Base-by-base conservation (phyloP, 192 early-diverging fungal genomes). In the Backusella tarrabulga region DNA sequence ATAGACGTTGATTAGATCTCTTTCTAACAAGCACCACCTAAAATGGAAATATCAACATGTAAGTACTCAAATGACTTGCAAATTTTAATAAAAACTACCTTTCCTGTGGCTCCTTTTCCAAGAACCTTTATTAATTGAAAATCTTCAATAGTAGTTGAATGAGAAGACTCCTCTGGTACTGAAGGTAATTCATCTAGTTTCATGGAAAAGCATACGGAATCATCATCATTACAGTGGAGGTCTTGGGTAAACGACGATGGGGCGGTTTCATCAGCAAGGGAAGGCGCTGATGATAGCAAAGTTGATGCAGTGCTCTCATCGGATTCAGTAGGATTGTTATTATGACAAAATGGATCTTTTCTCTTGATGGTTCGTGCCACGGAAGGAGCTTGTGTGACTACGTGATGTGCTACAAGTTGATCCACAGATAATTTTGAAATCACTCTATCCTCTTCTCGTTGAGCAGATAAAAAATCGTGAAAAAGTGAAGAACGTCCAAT, bases 91-190 rank as follows among this genome's bases (percentile, higher is more conserved):
- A 40, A 6, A 74, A 32, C 70, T 81, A 89, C 87, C 82, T 90
- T 90, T 41, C 89, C 89, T 84, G 88, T 90, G 36, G 87, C 88
- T 2, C 89, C 89, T 76, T 83, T 89, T 15, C 89, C 89, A 17
- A 90, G 83, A 38, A 90, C 89, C 44, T 84, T 86, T 46, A 90
- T 79, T 17, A 89, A 63, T 23, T 88, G 76, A 38, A 87, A 89
- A 66, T 89, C 81, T 3, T 88, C 21, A 29, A 78, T 6, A 23
- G 44, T 38, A 34, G 36, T 17, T 72, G 44, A n/a, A 9, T 63
- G 21, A 12, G 4, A 29, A 1, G 56, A 29, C 29, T 63, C 56
- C 12, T 63, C 56, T 14, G 56, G 56, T 9, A 63, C 56, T 63
- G 56, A 12, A 29, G 56, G 56, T 29, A 63, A 23, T 2, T 63